A percentile compares a stretch with the other conserved stretches of the same genome.
phyloP scores from a whole-genome alignment of 1,284 basidiomycete genomes.

The Bondarzewia mesenterica region DNA sequence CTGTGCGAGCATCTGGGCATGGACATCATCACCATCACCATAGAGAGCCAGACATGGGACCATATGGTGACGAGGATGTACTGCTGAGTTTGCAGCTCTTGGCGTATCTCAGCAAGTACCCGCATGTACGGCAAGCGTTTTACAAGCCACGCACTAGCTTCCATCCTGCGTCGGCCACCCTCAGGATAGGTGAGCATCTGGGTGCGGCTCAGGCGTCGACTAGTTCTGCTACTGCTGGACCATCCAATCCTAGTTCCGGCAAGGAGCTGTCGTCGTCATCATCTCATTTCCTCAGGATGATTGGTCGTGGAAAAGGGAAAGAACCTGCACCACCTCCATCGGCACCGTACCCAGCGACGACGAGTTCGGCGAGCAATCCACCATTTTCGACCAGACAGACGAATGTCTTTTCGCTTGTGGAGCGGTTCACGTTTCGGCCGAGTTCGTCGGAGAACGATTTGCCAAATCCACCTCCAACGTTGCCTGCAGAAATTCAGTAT shows the following conservation, averaged over 20 bases:
- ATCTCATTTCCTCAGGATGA: slow-evolving; percentile 22
- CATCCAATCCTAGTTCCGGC: background rate
- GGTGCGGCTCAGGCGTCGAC: slow-evolving; percentile 9
- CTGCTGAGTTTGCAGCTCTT: slow-evolving; percentile 86
- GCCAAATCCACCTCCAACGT: slow-evolving; percentile 57
- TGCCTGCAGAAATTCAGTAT: slow-evolving; percentile 93
- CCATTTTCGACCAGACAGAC: slow-evolving; percentile 40
- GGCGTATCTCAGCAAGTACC: slow-evolving; percentile 96
- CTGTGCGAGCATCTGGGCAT: slow-evolving; percentile 5
- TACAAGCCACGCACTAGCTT: slow-evolving; percentile 76
- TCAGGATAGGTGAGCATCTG: slow-evolving; percentile 14
- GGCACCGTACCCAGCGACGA: slow-evolving; percentile 12
- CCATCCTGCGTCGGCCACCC: slow-evolving; percentile 55
- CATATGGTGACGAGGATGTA: slow-evolving; percentile 93
- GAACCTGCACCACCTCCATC: slow-evolving; percentile 20
- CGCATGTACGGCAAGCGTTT: slow-evolving; percentile 95
- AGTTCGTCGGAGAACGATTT: slow-evolving; percentile 73
- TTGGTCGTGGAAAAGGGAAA: slow-evolving; percentile 27
- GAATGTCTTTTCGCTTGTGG: slow-evolving; percentile 94
- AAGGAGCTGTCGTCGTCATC: slow-evolving; percentile 16
- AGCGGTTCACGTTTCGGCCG: slow-evolving; percentile 91
- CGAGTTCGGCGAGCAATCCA: slow-evolving; percentile 20
- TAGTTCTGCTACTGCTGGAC: slow-evolving; percentile 1
- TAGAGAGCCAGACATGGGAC: slow-evolving; percentile 27
- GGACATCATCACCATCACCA: slow-evolving; percentile 17